Base-by-base conservation (phyloP, 305 asterid genomes). In the Ilex paraguariensis region DNA sequence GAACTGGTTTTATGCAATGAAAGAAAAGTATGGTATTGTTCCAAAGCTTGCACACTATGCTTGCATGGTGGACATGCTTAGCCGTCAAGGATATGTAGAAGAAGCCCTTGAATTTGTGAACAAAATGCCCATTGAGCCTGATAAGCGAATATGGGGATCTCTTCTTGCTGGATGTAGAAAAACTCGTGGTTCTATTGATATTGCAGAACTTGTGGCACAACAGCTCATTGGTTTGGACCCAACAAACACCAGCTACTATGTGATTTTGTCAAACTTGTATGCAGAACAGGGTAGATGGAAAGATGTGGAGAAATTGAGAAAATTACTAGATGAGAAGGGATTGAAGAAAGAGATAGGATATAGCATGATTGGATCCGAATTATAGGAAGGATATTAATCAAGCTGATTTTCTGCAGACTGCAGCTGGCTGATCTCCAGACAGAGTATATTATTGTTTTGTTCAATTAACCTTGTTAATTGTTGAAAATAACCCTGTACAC, bases 41-140 rank as follows among this genome's bases (percentile, higher is more conserved):
- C 96, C 87, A 56, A 77, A 76, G 36, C 80, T 85, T 64, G 87
- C 90, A 40, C 95, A 87, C 64, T 85, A 82, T 80, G 95, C 96
- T 36, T 87, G 95, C 75, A 85, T 90, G 88, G 96, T 85, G 70
- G 97, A 87, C 73, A 78, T 90, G 90, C 95, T 90, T 57, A 85
- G 95, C 65, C 89, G 88, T 53, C 90, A 76, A 73, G 95, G 97
- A 57, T 83, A 81, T 63, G 49, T 87, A 10, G 87, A 87, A 59
- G 90, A 79, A 72, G 97, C 95, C 71, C 76, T 87, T 59, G 85
- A 82, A 66, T 82, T 87, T 48, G 95, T 80, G 69, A 76, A 85
- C 31, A 77, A 73, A 61, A 85, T 90, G 96, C 88, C 87, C 3
- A 58, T 90, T 31, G 70, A 73, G 62, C 88, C 95, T 17, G 95